Evolutionary conservation across 2,329 filamentous ascomycete species (phyloP).

Genomic region (Fusarium bulbicola): DNA sequence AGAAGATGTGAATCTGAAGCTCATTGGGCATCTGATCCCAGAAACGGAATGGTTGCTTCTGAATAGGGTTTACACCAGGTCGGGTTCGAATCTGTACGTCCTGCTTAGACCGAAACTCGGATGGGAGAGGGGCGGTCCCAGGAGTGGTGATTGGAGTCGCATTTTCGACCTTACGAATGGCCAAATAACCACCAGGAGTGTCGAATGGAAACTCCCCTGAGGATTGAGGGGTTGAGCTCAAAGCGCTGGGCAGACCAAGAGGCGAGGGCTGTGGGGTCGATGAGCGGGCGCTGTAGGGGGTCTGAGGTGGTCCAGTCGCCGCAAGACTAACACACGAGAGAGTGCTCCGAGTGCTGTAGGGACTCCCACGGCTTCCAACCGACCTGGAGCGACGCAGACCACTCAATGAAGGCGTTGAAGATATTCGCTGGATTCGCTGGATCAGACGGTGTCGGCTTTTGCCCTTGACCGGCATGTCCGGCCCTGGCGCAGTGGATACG

Average conservation of each 20-base stretch:
- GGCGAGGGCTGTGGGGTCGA: constrained; percentile 53
- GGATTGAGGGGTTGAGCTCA: constrained; percentile 52
- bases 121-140: constrained; percentile 69
- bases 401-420: constrained; percentile 78
- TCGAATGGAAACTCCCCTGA: constrained; percentile 53
- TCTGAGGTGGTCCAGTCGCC: constrained; percentile 46
- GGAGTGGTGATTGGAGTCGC: constrained; percentile 51
- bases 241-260: constrained; percentile 48
- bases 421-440: constrained; percentile 80
- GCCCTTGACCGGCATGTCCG: constrained; percentile 57
- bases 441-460: constrained; percentile 77
- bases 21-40: constrained; percentile 87
- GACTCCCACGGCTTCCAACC: constrained; percentile 74
- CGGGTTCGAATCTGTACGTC: constrained; percentile 35
- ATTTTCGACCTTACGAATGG: constrained; percentile 63
- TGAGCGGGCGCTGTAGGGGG: constrained; percentile 41
- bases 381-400: constrained; percentile 71
- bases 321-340: constrained; percentile 66
- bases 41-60: constrained; percentile 65
- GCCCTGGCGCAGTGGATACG: constrained; percentile 39
- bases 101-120: constrained; percentile 62
- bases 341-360: constrained; percentile 65
- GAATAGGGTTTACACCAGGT: constrained; percentile 22
- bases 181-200: constrained; percentile 58
- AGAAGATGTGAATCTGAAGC: constrained; percentile 79